Evolutionary conservation across 2,329 filamentous ascomycete genomes (phyloP), one percentile per base, ranked within the genome.

Genomic region (Sarocladium strictum): DNA sequence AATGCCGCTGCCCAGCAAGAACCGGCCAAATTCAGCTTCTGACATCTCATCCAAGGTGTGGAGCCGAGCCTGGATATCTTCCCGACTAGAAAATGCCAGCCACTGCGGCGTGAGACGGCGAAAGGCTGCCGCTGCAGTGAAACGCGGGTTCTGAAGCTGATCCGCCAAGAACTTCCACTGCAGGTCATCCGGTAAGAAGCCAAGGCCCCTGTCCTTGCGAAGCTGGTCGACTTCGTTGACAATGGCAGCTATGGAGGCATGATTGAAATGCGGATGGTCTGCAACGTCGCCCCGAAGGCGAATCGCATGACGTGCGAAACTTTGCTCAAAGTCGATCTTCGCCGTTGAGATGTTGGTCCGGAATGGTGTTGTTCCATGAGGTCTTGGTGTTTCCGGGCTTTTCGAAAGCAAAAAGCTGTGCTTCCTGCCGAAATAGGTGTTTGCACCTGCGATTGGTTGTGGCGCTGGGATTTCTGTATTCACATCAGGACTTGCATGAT

Each of bases 341-440:
- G 58, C 58, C 21, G 5, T 10, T 33, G 47, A 51, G 27, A 9
- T 17, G 17, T 51, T 27, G 56, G n/a, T 53, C 23, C 17, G 40
- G n/a, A 43, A 53, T 32, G 35, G 23, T 11, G 9, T 29, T 27
- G 43, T 23, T 19, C 6, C 15, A 12, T 35, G 23, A 10, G 3
- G n/a, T 19, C n/a, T 17, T 37, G 21, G 10, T 14, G 21, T 12
- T 23, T 23, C 7, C 19, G 19, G 3, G 15, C n/a, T 24, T 12
- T 21, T 10, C 14, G 27, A 15, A 11, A 10, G 32, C 14, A 15
- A 3, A 9, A 59, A 37, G 56, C 63, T 15, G 56, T 56, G 15
- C 60, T 32, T 26, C 26, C 15, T 33, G 41, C 66, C 65, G 57
- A 75, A 71, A 54, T 64, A 72, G 2, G 70, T 73, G 49, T 72